Conservation (phyloP, 2,329 filamentous ascomycete genomes). For the Pleochaeta shiraiana region DNA sequence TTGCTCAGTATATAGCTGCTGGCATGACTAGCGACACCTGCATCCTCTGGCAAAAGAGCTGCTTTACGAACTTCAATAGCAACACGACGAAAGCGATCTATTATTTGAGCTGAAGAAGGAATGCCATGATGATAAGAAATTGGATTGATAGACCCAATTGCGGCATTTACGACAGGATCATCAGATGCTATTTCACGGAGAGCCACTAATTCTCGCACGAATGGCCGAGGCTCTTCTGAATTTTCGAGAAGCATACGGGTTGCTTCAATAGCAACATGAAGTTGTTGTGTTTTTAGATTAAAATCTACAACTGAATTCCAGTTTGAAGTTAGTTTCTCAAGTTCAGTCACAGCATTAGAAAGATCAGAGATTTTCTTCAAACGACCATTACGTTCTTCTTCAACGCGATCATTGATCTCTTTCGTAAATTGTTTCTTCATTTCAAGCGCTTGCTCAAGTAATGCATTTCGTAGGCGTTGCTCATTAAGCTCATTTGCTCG, state of each 20-base stretch:
- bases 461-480: conserved; percentile 60
- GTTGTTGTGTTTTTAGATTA: conserved; percentile 85
- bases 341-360: conserved; percentile 51
- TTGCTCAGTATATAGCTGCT: conserved; percentile 81
- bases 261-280: conserved; percentile 88
- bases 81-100: conserved; percentile 90
- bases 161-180: conserved; percentile 72
- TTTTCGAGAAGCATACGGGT: conserved; percentile 68
- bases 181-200: conserved; percentile 78
- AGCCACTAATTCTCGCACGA: conserved; percentile 79
- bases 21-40: conserved; percentile 83
- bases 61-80: conserved; percentile 88
- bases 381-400: conserved; percentile 69
- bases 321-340: conserved; percentile 69
- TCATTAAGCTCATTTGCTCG: conserved; percentile 63
- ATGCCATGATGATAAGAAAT: conserved; percentile 83
- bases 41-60: conserved; percentile 74
- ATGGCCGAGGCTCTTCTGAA: conserved; percentile 53
- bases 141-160: conserved; percentile 92
- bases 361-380: conserved; percentile 72
- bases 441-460: conserved; percentile 75
- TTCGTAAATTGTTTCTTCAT: conserved; percentile 68
- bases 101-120: conserved; percentile 60
- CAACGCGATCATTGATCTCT: conserved; percentile 61
- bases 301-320: conserved; percentile 83